These are phyloP conservation scores for Berkeleyomyces rouxiae DNA, from an alignment of 2,329 filamentous ascomycete species.

Conservation along the genomic window DNA sequence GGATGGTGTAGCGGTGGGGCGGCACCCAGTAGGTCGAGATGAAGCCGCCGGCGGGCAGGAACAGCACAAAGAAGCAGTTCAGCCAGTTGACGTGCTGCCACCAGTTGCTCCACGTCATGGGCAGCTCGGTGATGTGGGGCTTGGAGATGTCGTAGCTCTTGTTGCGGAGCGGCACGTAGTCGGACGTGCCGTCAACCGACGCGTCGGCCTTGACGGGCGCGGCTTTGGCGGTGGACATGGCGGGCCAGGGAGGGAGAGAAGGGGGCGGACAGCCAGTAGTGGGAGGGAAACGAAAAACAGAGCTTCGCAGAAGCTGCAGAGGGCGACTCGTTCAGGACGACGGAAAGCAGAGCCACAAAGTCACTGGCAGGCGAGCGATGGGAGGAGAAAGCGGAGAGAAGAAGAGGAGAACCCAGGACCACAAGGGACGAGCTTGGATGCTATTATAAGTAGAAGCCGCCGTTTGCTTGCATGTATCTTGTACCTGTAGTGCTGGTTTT, in stretches of 20 bases:
- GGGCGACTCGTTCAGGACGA: too few species aligned
- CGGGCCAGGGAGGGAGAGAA: neutral
- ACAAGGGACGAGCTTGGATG: too few species aligned
- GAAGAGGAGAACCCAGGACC: too few species aligned
- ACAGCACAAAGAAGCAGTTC: constrained; percentile 65
- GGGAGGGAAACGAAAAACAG: neutral
- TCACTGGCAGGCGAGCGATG: neutral
- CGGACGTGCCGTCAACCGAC: constrained; percentile 37
- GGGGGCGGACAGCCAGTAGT: neutral
- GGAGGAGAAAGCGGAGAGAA: neutral
- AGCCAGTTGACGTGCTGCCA: constrained; percentile 91
- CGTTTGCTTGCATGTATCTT: too few species aligned
- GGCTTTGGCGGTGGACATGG: constrained; percentile 21
- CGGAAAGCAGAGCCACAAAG: neutral
- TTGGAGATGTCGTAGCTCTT: constrained; percentile 43
- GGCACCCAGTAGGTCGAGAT: constrained; percentile 66
- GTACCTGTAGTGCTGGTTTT: neutral
- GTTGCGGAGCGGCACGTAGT: constrained; percentile 34
- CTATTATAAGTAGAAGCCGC: neutral
- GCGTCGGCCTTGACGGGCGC: constrained; percentile 25
- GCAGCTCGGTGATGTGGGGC: constrained; percentile 69
- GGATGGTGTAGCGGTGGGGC: constrained; percentile 49
- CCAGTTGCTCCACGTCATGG: constrained; percentile 71
- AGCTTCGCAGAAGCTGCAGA: neutral
- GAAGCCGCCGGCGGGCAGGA: constrained; percentile 58